phyloP scores from a whole-genome alignment of 768 basidiomycete genomes.

The Paxillus ammoniavirescens region DNA sequence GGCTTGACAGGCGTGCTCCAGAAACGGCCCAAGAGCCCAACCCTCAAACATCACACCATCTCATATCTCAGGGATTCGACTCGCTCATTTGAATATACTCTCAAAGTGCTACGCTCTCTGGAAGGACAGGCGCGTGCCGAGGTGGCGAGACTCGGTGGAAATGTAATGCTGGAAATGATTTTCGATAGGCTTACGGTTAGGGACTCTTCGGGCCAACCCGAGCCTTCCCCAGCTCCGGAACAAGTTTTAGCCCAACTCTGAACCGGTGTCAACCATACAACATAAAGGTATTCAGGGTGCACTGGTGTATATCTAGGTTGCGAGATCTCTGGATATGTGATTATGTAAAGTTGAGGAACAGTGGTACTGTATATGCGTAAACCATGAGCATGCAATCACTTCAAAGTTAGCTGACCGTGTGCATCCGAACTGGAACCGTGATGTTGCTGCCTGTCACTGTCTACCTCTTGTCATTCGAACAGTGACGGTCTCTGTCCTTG shows the following conservation, averaged over 20 bases:
- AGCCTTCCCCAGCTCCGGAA: not conserved
- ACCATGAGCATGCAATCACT: too few relatives aligned
- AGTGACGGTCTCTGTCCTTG: not conserved
- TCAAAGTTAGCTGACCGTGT: too few relatives aligned
- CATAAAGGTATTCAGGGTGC: too few relatives aligned
- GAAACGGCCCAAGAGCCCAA: conserved; percentile 79
- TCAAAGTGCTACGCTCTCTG: conserved; percentile 61
- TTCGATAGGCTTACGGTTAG: conserved; percentile 50
- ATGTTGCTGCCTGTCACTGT: not conserved
- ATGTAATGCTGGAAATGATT: conserved; percentile 55
- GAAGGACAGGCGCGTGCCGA: conserved; percentile 68
- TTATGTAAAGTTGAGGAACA: too few relatives aligned
- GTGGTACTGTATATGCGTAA: too few relatives aligned
- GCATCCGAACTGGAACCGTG: too few relatives aligned
- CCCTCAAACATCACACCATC: conserved; percentile 79
- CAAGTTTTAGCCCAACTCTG: not conserved
- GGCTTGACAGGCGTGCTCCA: conserved; percentile 75
- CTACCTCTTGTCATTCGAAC: too few relatives aligned
- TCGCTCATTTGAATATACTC: conserved; percentile 85
- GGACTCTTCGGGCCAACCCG: conserved; percentile 1
- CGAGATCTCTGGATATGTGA: not conserved
- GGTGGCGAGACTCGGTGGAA: conserved; percentile 76
- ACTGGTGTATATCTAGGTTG: not conserved
- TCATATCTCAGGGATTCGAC: conserved; percentile 74
- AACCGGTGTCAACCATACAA: too few relatives aligned